A percentile compares a stretch with the other conserved stretches of the same genome.
These are phyloP conservation scores for Skeletonema potamos DNA, from an alignment of 108 stramenopile species.

Conservation along the genomic window DNA sequence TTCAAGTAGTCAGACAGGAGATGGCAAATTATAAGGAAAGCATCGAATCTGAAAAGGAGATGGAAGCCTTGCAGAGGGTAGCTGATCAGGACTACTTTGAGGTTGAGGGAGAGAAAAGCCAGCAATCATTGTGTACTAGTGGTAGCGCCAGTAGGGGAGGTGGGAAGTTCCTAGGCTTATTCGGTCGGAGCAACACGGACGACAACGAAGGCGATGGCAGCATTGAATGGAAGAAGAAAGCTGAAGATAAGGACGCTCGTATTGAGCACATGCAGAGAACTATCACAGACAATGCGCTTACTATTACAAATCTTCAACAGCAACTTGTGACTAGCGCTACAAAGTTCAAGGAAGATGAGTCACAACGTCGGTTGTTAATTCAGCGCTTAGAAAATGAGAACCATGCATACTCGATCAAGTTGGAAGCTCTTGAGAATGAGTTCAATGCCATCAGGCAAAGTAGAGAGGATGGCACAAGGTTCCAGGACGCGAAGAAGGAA, in stretches of 20 bases:
- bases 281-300: conserved; percentile 31
- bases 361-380: conserved; percentile 35
- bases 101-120: neutral
- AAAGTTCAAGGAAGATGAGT: conserved; percentile 44
- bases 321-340: conserved; percentile 26
- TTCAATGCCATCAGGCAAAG: neutral
- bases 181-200: conserved; percentile 15
- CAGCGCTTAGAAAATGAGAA: conserved; percentile 41
- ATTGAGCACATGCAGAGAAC: conserved; percentile 32
- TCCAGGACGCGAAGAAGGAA: neutral
- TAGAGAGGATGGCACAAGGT: neutral
- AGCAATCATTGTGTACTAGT: conserved; percentile 1
- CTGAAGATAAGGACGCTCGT: conserved; percentile 27
- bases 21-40: conserved; percentile 29
- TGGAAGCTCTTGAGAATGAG: conserved; percentile 6
- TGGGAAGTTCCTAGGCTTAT: conserved; percentile 24
- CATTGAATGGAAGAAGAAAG: conserved; percentile 27
- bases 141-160: neutral
- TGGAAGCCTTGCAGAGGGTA: conserved; percentile 23
- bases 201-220: conserved; percentile 2
- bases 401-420: conserved; percentile 38
- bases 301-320: conserved; percentile 33
- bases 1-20: conserved; percentile 30
- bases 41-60: conserved; percentile 23
- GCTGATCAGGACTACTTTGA: conserved; percentile 41